phyloP scores from a whole-genome alignment of 768 basidiomycete species.

The Tulasnella calospora region DNA sequence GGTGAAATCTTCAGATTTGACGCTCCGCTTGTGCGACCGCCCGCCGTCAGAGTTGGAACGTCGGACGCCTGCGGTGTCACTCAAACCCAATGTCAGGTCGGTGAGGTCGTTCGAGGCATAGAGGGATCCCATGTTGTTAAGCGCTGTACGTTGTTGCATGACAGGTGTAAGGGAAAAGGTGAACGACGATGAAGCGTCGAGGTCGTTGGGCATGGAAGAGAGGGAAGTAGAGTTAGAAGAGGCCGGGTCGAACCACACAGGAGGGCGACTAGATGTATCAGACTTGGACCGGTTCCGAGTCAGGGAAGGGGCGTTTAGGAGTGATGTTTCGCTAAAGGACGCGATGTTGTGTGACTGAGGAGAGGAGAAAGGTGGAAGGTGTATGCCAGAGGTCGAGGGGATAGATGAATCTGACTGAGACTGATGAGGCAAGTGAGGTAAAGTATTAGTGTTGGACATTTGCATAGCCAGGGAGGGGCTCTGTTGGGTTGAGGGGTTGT shows the following conservation, averaged over 20 bases:
- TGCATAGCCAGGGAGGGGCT: constrained; percentile 9
- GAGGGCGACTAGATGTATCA: constrained; percentile 24
- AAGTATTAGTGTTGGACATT: neutral
- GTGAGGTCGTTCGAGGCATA: neutral
- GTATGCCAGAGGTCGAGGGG: neutral
- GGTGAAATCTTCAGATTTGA: constrained; percentile 59
- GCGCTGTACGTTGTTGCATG: constrained; percentile 10
- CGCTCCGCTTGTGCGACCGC: constrained; percentile 47
- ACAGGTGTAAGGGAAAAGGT: constrained; percentile 22
- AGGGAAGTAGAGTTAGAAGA: constrained; percentile 12
- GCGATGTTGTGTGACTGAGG: constrained; percentile 3
- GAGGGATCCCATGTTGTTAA: neutral
- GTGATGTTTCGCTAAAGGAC: constrained; percentile 1
- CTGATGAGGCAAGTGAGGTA: neutral
- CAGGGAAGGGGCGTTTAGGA: constrained; percentile 12
- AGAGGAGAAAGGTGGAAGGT: constrained; percentile 1
- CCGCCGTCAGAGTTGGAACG: constrained; percentile 50
- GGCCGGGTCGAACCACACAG: constrained; percentile 37
- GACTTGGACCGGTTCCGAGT: constrained; percentile 19
- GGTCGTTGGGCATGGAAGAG: constrained; percentile 30
- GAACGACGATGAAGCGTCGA: neutral
- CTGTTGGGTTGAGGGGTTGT: constrained; percentile 6
- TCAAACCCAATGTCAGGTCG: neutral
- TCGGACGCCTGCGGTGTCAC: constrained; percentile 40
- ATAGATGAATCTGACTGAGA: constrained; percentile 6